Evolutionary conservation across 2,329 filamentous ascomycete species (phyloP), one percentile per base, ranked within the genome.

Genomic region (Colletotrichum incanum): DNA sequence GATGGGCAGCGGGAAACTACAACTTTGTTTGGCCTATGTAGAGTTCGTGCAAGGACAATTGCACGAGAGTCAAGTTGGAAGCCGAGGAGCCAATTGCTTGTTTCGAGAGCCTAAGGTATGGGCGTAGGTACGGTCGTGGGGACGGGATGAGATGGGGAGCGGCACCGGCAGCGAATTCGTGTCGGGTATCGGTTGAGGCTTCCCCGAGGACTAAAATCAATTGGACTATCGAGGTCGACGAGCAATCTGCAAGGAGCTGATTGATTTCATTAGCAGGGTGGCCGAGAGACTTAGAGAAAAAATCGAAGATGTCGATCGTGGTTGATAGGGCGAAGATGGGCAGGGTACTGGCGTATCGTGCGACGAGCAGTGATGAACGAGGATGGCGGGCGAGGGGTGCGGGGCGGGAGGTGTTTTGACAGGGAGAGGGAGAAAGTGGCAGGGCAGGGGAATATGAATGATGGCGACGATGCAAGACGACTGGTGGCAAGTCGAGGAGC

Each of bases 1-100:
- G 79, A 73, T 82, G 81, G 81, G 80, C 80, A 79, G 78, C 73
- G 66, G 23, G 16, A 45, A 64, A 59, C 56, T 26, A 34, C 26
- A 39, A 37, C 37, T 62, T 34, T 28, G 45, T 47, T 69, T 72
- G 28, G 52, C 39, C 43, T 20, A 47, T 20, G 23, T 59, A 37
- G 16, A 43, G 18, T 52, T 54, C 65, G 69, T 64, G 69, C 69
- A 72, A 64, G 12, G 23, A 20, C 23, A 11, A 64, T 69, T 72
- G 69, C 69, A 69, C 69, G 59, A 65, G 47, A 60, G 5, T 41
- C 28, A 69, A 55, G 50, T 16, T 47, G 47, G 9, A 26, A 31
- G 37, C 59, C 39, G 59, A 41, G 65, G 45, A 60, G 61, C 26
- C 65, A 72, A 68, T 69, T 59, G 65, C 65, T 63, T 54, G 65